Base-by-base conservation (phyloP, 768 basidiomycete species). In the Suillus decipiens region DNA sequence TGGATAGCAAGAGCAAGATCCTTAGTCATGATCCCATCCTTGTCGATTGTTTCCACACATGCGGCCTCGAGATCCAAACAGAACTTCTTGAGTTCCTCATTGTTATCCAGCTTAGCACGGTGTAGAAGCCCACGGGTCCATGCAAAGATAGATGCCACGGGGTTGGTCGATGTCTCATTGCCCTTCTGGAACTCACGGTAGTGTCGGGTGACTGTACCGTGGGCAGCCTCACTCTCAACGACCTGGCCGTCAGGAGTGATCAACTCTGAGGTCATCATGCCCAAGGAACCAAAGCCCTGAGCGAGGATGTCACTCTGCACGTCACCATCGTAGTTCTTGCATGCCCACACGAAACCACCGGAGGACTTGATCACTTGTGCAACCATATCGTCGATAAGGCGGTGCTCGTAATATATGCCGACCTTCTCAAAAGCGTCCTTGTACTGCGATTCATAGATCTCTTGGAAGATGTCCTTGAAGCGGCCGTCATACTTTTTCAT, bases 391-490 rank as follows among this genome's bases (percentile, higher is more conserved):
- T 95, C 94, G 76, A 96, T 96, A 54, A 96, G 86, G 39, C 97
- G 92, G 78, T 99, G 97, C 79, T 99, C 97, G 74, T 95, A 95
- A 80, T 91, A 93, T 69, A 93, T 89, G 9, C 87, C 88, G 7
- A 81, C 78, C 14, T 79, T 82, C 64, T 93, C 88, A 70, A 90
- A 95, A 60, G 81, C 78, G 1, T 80, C 64, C 74, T 89, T 89
- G 83, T 95, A 95, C 62, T 87, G 71, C 82, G 80, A 70, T 8
- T 96, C 93, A 75, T 94, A 99, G 70, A 98, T 89, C 71, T 97
- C 95, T 76, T 98, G 89, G 89, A 99, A 97, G 73, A 96, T 95
- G 71, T 99, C 97, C 82, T 99, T 99, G 87, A 99, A 99, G 36
- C 96, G 87, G 50, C 97, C 97, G 72, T 99, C 97, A 76, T 99